Evolutionary conservation across 2,329 filamentous ascomycete genomes (phyloP).

Genomic region (Dothideomycetidae sp.): DNA sequence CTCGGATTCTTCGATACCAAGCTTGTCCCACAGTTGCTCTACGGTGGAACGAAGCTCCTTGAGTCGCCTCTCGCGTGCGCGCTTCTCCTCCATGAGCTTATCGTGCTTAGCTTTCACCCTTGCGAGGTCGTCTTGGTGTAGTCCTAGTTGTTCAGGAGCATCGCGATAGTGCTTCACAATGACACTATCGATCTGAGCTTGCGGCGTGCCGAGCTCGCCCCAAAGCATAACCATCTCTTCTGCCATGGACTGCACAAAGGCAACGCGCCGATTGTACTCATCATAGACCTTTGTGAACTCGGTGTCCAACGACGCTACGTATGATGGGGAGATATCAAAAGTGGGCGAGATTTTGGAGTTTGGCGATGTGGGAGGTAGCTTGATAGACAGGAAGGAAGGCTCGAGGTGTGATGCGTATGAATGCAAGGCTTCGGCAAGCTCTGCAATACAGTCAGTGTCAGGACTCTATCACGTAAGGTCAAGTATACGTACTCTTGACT

Average conservation of each 20-base stretch:
- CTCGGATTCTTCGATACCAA: conserved; percentile 69
- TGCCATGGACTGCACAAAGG: conserved; percentile 56
- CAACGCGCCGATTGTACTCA: conserved; percentile 77
- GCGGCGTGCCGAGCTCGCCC: conserved; percentile 88
- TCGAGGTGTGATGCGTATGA: conserved; percentile 96
- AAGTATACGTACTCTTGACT: conserved; percentile 62
- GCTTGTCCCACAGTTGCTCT: conserved; percentile 77
- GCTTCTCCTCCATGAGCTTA: conserved; percentile 78
- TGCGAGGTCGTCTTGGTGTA: conserved; percentile 74
- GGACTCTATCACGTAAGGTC: background rate
- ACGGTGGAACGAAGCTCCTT: conserved; percentile 63
- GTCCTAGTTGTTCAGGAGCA: conserved; percentile 79
- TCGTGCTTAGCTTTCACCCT: conserved; percentile 62
- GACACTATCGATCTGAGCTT: conserved; percentile 73
- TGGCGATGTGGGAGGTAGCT: conserved; percentile 66
- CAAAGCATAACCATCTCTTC: conserved; percentile 88
- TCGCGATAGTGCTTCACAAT: conserved; percentile 87
- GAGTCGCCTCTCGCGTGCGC: conserved; percentile 60
- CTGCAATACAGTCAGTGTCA: conserved; percentile 30
- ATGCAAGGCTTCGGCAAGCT: conserved; percentile 83
- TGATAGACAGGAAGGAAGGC: conserved; percentile 68
- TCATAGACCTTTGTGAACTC: conserved; percentile 95
- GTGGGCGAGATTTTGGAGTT: conserved; percentile 63
- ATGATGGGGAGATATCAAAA: conserved; percentile 85
- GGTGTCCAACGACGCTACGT: conserved; percentile 70